These are phyloP conservation scores for Xerocomus brunneocitrinus DNA, from an alignment of 768 basidiomycete genomes.

Conservation along the genomic window DNA sequence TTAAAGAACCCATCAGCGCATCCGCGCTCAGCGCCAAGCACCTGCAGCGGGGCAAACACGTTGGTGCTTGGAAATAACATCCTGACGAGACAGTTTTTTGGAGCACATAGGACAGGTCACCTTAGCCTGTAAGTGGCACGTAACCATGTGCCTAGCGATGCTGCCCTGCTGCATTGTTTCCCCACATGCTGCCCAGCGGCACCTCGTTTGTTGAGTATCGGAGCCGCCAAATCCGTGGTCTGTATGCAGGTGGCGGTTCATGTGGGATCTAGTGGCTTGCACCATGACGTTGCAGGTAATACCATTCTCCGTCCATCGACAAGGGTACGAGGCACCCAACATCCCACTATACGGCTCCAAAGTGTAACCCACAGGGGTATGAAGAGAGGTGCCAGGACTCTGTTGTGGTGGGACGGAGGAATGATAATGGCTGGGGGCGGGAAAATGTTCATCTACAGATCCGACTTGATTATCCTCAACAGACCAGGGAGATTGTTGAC, in stretches of 20 bases:
- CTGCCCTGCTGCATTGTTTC: conserved; percentile 27
- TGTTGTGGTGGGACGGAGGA: background rate
- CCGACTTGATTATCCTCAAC: background rate
- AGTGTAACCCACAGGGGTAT: background rate
- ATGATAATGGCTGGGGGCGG: background rate
- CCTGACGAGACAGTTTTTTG: conserved; percentile 25
- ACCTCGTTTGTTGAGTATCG: conserved; percentile 17
- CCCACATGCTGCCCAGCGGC: conserved; percentile 18
- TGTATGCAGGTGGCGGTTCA: conserved; percentile 26
- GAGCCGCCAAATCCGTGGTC: conserved; percentile 21
- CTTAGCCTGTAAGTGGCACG: conserved; percentile 25
- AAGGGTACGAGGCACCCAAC: conserved; percentile 11
- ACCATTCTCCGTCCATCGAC: conserved; percentile 16
- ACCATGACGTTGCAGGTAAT: conserved; percentile 14
- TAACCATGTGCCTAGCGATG: conserved; percentile 26
- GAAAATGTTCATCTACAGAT: conserved; percentile 1
- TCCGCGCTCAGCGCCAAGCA: conserved; percentile 8
- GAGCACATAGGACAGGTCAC: conserved; percentile 26
- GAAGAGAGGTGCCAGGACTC: background rate
- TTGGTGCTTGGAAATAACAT: conserved; percentile 26
- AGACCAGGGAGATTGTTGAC: conserved; percentile 1
- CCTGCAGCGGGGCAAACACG: conserved; percentile 22
- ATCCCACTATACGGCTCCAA: conserved; percentile 1
- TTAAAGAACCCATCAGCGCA: background rate
- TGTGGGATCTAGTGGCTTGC: conserved; percentile 18